Evolutionary conservation across 106 monocot genomes (phyloP).

Genomic region (Acanthochlamys bracteata): DNA sequence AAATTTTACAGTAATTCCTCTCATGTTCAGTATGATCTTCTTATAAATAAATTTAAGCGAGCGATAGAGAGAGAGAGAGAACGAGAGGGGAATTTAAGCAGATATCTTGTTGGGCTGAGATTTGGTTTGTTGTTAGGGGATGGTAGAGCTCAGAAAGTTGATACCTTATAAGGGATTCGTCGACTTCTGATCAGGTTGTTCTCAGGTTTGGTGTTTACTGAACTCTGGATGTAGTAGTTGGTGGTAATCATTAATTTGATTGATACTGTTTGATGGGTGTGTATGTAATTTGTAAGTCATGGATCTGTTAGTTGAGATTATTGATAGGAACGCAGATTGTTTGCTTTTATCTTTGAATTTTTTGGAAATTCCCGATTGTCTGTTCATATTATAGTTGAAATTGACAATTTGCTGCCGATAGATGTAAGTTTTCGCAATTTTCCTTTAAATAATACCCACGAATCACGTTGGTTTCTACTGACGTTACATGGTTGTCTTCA

Average conservation of each 20-base stretch:
- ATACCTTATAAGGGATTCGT: neutral
- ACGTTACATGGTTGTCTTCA: no score
- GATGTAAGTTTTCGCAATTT: no score
- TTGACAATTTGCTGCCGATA: no score
- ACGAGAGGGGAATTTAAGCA: neutral
- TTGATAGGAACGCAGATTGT: no score
- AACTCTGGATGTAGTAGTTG: neutral
- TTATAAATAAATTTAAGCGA: neutral
- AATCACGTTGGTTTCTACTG: no score
- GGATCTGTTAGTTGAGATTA: conserved; percentile 1
- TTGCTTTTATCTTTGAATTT: no score
- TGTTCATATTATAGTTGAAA: no score
- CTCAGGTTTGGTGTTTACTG: neutral
- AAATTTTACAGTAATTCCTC: no score
- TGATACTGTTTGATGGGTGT: neutral
- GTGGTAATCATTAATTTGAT: neutral
- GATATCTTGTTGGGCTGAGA: neutral
- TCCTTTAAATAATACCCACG: no score
- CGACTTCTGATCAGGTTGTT: neutral
- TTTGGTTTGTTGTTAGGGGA: neutral
- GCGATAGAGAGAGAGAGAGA: neutral
- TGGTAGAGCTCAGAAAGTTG: conserved; percentile 15
- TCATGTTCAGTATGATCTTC: no score
- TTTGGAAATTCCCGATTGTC: no score
- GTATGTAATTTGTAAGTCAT: neutral